Evolutionary conservation across 495 filamentous ascomycete species (phyloP).

Genomic region (Penicillium ochrochloron): DNA sequence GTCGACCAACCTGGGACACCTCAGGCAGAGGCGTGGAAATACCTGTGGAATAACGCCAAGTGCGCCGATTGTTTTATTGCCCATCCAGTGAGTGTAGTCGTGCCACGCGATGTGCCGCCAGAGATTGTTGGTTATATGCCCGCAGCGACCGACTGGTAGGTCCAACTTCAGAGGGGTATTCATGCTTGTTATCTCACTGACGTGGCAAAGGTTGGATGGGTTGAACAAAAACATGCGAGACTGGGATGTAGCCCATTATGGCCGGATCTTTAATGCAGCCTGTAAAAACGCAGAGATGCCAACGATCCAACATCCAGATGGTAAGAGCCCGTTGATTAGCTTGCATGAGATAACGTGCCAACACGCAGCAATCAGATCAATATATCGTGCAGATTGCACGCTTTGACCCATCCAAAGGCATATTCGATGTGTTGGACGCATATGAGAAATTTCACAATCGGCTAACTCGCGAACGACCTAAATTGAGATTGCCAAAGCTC

Average conservation of each 20-base stretch:
- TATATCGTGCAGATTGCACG: conserved; percentile 86
- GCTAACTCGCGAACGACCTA: conserved; percentile 49
- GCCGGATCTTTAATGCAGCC: conserved; percentile 70
- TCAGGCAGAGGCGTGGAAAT: conserved; percentile 77
- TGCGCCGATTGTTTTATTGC: conserved; percentile 80
- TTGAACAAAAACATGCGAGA: conserved; percentile 78
- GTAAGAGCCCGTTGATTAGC: conserved; percentile 36
- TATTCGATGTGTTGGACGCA: conserved; percentile 76
- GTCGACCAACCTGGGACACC: conserved; percentile 63
- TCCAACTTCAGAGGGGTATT: neutral
- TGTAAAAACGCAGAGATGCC: conserved; percentile 62
- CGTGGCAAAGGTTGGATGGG: conserved; percentile 69
- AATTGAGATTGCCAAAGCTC: conserved; percentile 68
- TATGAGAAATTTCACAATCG: conserved; percentile 74
- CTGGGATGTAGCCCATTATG: conserved; percentile 78
- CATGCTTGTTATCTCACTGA: conserved; percentile 22
- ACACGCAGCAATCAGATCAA: conserved; percentile 44
- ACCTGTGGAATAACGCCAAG: conserved; percentile 74
- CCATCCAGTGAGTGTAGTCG: conserved; percentile 79
- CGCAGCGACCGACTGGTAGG: conserved; percentile 80
- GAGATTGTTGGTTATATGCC: conserved; percentile 78
- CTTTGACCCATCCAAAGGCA: conserved; percentile 88
- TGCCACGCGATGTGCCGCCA: conserved; percentile 68
- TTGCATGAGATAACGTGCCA: conserved; percentile 8
- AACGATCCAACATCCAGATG: conserved; percentile 67